Conservation (phyloP, 768 basidiomycete genomes). For the Rhodosporidiobolus sp. region DNA sequence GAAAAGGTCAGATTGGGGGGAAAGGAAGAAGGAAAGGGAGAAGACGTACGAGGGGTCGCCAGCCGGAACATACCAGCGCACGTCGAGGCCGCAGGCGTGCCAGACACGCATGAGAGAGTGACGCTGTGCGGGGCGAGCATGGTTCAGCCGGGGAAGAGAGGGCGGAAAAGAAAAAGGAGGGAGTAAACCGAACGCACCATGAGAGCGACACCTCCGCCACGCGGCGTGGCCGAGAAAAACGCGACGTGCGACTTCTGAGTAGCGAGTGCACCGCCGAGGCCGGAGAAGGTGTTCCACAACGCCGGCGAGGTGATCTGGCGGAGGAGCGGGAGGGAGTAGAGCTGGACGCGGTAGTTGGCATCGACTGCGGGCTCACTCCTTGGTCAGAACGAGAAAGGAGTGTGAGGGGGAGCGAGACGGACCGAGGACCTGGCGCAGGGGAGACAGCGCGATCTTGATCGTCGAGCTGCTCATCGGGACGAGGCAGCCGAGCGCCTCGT, state of each 20-base stretch:
- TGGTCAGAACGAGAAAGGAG: no score
- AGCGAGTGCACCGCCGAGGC: slow-evolving; percentile 77
- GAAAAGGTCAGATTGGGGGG: not conserved
- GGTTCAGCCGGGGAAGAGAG: not conserved
- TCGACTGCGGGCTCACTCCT: slow-evolving; percentile 1
- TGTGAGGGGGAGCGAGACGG: not conserved
- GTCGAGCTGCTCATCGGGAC: slow-evolving; percentile 19
- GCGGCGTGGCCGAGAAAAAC: slow-evolving; percentile 93
- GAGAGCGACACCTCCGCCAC: slow-evolving; percentile 94
- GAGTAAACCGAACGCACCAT: slow-evolving; percentile 51
- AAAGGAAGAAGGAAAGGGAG: not conserved
- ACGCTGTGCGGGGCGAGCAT: slow-evolving; percentile 53
- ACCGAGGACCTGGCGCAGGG: slow-evolving; percentile 19
- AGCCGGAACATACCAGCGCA: slow-evolving; percentile 64
- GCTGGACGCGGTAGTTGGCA: slow-evolving; percentile 26
- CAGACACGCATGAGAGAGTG: slow-evolving; percentile 88
- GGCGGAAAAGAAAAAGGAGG: not conserved
- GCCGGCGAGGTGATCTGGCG: slow-evolving; percentile 11
- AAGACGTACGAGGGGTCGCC: slow-evolving; percentile 24
- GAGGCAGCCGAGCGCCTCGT: slow-evolving; percentile 15
- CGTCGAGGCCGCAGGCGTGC: slow-evolving; percentile 73
- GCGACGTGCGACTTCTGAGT: slow-evolving; percentile 84
- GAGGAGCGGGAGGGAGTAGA: slow-evolving; percentile 13
- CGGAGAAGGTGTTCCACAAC: slow-evolving; percentile 70
- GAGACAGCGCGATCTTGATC: slow-evolving; percentile 7